phyloP scores from a whole-genome alignment of 352 stramenopile species.

The Phytophthora citrophthora region DNA sequence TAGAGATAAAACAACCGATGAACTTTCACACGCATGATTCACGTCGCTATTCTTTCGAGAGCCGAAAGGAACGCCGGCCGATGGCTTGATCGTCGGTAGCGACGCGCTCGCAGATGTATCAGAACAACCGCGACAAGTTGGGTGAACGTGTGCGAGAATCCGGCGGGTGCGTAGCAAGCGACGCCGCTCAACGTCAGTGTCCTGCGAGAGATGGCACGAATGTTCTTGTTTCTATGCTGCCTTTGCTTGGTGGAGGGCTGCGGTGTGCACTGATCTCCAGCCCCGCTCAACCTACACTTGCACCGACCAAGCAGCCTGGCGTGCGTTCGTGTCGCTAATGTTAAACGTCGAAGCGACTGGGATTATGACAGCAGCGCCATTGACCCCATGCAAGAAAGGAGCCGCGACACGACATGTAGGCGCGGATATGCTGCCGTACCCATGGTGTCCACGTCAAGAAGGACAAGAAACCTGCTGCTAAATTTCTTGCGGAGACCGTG shows the following conservation, averaged over 20 bases:
- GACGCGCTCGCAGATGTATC: constrained; percentile 1
- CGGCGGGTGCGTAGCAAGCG: constrained; percentile 21
- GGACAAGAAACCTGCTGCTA: neutral
- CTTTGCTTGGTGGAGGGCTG: constrained; percentile 23
- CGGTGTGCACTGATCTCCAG: constrained; percentile 22
- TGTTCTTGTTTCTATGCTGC: constrained; percentile 20
- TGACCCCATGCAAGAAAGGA: neutral
- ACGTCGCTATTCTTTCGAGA: constrained; percentile 3
- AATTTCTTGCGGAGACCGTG: constrained; percentile 15
- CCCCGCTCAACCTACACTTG: neutral
- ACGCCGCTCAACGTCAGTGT: constrained; percentile 3
- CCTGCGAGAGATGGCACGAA: constrained; percentile 10
- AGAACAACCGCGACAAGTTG: constrained; percentile 16
- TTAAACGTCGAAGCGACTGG: constrained; percentile 14
- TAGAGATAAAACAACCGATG: constrained; percentile 26
- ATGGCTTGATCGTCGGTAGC: neutral
- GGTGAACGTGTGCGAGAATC: constrained; percentile 12
- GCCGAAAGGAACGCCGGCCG: constrained; percentile 3
- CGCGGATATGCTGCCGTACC: neutral
- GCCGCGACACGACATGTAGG: neutral
- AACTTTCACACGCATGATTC: neutral
- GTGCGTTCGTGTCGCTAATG: constrained; percentile 17
- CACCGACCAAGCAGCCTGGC: constrained; percentile 16
- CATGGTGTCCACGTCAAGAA: neutral
- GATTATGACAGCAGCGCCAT: neutral